These are phyloP conservation scores for Lasiodiplodia theobromae DNA, from an alignment of 2,329 filamentous ascomycete species.

Conservation along the genomic window DNA sequence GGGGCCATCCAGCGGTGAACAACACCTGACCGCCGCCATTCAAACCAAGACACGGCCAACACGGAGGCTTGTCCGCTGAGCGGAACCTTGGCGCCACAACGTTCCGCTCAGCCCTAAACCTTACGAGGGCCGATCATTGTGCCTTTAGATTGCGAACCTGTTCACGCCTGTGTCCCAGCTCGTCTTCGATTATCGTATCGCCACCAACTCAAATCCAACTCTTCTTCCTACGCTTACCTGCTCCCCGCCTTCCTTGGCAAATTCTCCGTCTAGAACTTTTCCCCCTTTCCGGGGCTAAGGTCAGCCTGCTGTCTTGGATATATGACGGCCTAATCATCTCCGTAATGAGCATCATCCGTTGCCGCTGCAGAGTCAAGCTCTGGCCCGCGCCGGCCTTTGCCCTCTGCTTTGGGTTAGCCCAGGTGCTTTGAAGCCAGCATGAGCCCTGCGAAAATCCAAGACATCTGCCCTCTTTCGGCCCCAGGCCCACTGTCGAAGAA, in stretches of 20 bases:
- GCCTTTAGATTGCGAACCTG: slow-evolving; percentile 4
- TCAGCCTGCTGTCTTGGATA: slow-evolving; percentile 17
- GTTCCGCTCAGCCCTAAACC: slow-evolving; percentile 18
- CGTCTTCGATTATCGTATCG: background rate
- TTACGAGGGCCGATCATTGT: slow-evolving; percentile 10
- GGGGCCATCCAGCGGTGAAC: slow-evolving; percentile 15
- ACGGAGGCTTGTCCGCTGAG: background rate
- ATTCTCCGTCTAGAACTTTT: background rate
- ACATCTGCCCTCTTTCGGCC: slow-evolving; percentile 13
- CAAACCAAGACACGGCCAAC: background rate
- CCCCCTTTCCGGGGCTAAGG: slow-evolving; percentile 14
- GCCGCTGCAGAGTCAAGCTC: slow-evolving; percentile 4
- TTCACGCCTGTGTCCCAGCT: background rate
- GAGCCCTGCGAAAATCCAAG: slow-evolving; percentile 15
- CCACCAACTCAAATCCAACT: background rate
- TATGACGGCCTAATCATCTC: slow-evolving; percentile 20
- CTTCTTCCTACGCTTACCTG: background rate
- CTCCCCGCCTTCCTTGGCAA: background rate
- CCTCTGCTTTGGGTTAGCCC: background rate
- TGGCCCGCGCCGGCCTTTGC: slow-evolving; percentile 15
- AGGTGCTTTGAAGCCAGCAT: slow-evolving; percentile 6
- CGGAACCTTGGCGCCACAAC: slow-evolving; percentile 7
- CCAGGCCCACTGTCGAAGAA: slow-evolving; percentile 10
- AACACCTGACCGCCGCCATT: background rate
- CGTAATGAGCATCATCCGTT: slow-evolving; percentile 21